Conservation (phyloP, 176 grass and related monocot species). For the Chloris gayana region DNA sequence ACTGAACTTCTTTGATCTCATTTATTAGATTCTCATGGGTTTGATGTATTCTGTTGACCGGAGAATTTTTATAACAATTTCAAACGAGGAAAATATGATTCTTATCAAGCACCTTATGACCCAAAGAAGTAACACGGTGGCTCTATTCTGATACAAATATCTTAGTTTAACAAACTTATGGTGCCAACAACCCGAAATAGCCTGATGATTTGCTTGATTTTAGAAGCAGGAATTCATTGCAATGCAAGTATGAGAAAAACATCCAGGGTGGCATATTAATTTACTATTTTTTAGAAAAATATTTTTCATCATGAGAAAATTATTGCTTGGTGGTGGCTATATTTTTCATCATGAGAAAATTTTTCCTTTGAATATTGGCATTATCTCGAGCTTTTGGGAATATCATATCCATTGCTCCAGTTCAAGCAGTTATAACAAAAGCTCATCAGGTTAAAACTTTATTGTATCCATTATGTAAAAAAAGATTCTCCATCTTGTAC, state of each 20-base stretch:
- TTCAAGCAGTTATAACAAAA: conserved; percentile 82
- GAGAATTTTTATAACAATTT: neutral
- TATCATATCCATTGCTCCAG: conserved; percentile 81
- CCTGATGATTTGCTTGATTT: neutral
- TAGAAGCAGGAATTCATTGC: no score
- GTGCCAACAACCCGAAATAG: conserved; percentile 4
- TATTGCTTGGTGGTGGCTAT: conserved; percentile 26
- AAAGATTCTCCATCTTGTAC: no score
- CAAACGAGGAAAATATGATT: neutral
- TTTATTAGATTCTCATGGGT: neutral
- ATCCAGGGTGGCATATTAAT: neutral
- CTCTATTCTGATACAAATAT: conserved; percentile 17
- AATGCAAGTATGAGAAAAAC: neutral
- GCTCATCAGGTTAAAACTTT: conserved; percentile 61
- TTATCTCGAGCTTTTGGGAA: conserved; percentile 84
- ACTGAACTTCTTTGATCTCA: neutral
- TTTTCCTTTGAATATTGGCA: conserved; percentile 38
- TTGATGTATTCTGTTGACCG: neutral
- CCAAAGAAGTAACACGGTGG: neutral
- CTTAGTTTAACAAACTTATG: conserved; percentile 6
- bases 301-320: neutral
- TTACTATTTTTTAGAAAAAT: conserved; percentile 29
- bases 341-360: no score
- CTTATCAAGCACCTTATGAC: neutral
- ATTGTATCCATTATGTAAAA: conserved; percentile 29